Conservation (phyloP, 352 stramenopile species). For the Phytophthora rubi region DNA sequence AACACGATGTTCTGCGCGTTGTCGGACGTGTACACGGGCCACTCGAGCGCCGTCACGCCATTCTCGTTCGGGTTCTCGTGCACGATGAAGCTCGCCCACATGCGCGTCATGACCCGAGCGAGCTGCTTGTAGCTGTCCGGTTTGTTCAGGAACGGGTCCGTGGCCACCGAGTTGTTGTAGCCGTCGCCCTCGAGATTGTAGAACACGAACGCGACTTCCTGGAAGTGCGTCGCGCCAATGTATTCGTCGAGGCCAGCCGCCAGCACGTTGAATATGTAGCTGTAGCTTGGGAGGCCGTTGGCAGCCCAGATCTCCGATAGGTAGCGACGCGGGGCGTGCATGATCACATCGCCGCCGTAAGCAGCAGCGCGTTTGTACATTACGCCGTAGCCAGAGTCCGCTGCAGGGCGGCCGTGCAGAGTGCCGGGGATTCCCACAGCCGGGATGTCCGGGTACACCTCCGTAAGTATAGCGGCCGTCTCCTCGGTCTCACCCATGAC, state of each 20-base stretch:
- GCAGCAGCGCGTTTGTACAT: constrained; percentile 33
- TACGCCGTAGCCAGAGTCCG: not conserved
- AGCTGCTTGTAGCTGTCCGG: constrained; percentile 24
- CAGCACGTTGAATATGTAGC: constrained; percentile 38
- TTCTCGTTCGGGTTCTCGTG: constrained; percentile 24
- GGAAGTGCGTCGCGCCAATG: constrained; percentile 32
- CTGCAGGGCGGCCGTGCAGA: constrained; percentile 16
- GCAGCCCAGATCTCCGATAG: constrained; percentile 30
- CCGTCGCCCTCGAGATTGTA: constrained; percentile 34
- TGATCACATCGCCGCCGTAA: constrained; percentile 24
- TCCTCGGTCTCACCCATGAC: constrained; percentile 20
- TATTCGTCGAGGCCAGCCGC: constrained; percentile 1
- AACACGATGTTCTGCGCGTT: constrained; percentile 37
- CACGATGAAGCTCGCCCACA: constrained; percentile 42
- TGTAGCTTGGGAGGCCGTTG: constrained; percentile 32
- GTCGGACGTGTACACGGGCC: constrained; percentile 29
- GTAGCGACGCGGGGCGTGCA: constrained; percentile 30
- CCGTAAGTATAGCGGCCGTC: constrained; percentile 4
- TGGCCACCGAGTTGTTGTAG: constrained; percentile 30
- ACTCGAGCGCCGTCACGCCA: constrained; percentile 21
- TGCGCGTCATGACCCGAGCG: constrained; percentile 32
- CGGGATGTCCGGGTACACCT: constrained; percentile 32
- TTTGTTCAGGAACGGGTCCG: constrained; percentile 32
- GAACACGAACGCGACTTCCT: constrained; percentile 39
- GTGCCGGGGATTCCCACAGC: constrained; percentile 22